Evolutionary conservation across 257 asterid species (phyloP).

Genomic region (Thymus quinquecostatus): DNA sequence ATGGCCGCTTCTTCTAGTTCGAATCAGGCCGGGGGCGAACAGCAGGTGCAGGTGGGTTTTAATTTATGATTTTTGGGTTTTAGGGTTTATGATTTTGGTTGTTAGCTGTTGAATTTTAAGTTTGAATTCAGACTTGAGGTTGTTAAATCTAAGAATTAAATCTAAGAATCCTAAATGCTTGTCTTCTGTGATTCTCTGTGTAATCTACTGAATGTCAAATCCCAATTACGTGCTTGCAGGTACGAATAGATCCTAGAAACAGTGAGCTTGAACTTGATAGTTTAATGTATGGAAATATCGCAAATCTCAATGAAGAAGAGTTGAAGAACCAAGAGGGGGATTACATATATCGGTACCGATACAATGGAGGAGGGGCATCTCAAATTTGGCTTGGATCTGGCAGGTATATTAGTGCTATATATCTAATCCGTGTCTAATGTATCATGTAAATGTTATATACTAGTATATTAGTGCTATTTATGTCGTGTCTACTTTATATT

Average conservation of each 20-base stretch:
- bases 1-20: no score
- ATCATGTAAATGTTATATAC: not conserved
- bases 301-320: slow-evolving; percentile 76
- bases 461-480: not conserved
- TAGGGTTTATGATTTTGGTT: no score
- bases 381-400: slow-evolving; percentile 99
- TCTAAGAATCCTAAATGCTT: no score
- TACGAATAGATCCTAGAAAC: slow-evolving; percentile 90
- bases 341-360: slow-evolving; percentile 88
- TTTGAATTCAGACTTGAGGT: no score
- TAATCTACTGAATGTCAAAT: not conserved
- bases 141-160: no score
- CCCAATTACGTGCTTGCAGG: slow-evolving; percentile 47
- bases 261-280: slow-evolving; percentile 81
- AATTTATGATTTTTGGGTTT: no score
- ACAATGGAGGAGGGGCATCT: slow-evolving; percentile 98
- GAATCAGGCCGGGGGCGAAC: no score
- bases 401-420: slow-evolving; percentile 54
- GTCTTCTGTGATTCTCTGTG: no score
- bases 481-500: not conserved
- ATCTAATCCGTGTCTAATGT: slow-evolving; percentile 5
- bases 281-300: slow-evolving; percentile 71
- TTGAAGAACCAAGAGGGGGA: slow-evolving; percentile 92
- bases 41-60: no score
- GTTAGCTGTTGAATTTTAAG: no score